Evolutionary conservation across 768 basidiomycete species (phyloP).

Genomic region (Suillus subaureus): DNA sequence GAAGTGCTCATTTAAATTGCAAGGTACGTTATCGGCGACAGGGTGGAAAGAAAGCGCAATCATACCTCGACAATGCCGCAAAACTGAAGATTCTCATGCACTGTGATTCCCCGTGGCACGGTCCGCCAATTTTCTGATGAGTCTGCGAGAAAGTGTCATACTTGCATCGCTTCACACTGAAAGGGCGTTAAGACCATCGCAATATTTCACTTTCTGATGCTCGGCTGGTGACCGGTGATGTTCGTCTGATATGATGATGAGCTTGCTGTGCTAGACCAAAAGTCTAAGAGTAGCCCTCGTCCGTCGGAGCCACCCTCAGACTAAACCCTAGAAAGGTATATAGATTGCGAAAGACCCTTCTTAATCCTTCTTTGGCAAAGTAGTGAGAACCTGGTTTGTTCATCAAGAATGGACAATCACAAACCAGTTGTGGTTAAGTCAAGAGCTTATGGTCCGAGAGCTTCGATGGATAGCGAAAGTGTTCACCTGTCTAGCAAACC

Average conservation of each 20-base stretch:
- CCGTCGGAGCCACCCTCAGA: neutral
- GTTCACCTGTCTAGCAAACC: slow-evolving; percentile 3
- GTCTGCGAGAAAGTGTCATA: neutral
- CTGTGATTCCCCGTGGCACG: neutral
- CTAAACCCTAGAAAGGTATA: slow-evolving; percentile 4
- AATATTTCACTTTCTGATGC: neutral
- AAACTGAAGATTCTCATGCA: slow-evolving; percentile 3
- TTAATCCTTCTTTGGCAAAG: neutral
- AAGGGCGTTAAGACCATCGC: too few relatives aligned
- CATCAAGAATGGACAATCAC: slow-evolving; percentile 6
- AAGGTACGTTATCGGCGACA: slow-evolving; percentile 6
- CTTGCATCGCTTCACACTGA: neutral
- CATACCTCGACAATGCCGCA: slow-evolving; percentile 1
- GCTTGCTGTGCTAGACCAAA: neutral
- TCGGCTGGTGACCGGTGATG: neutral
- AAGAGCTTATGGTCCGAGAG: neutral
- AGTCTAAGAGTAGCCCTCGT: neutral
- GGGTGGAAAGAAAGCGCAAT: slow-evolving; percentile 5
- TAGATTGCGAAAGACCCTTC: neutral
- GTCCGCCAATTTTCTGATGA: neutral
- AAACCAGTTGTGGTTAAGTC: slow-evolving; percentile 1
- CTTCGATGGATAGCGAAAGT: neutral
- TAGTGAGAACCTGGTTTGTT: neutral
- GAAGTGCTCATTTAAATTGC: neutral
- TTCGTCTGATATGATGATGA: neutral